Conservation (phyloP, 208 protist species). For the Crithidia mellificae region DNA sequence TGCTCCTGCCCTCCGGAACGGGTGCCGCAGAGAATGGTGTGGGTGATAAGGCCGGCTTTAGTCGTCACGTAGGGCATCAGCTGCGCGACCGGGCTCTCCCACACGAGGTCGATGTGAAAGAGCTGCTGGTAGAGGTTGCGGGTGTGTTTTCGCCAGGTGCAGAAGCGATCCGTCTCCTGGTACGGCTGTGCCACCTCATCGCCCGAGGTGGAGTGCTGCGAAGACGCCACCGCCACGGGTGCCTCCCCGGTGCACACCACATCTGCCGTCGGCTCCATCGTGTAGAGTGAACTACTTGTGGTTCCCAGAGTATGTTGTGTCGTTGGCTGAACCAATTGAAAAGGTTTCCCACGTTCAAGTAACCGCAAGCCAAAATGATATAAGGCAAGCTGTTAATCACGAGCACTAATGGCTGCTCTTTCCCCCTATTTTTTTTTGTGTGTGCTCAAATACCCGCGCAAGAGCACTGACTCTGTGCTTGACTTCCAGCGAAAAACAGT, state of each 20-base stretch:
- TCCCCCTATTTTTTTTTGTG: too few species aligned
- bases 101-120: slow-evolving; percentile 87
- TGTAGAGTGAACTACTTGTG: too few species aligned
- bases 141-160: slow-evolving; percentile 89
- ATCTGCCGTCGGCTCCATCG: slow-evolving; percentile 14
- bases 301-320: too few species aligned
- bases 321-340: too few species aligned
- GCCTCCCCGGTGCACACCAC: slow-evolving; percentile 15
- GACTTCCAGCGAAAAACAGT: too few species aligned
- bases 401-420: too few species aligned
- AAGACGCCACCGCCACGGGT: slow-evolving; percentile 8
- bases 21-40: slow-evolving; percentile 78
- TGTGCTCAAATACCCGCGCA: too few species aligned
- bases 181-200: slow-evolving; percentile 41
- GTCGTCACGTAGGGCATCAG: slow-evolving; percentile 83
- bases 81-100: slow-evolving; percentile 77
- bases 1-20: slow-evolving; percentile 85
- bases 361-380: too few species aligned
- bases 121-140: slow-evolving; percentile 88
- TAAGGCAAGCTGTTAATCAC: too few species aligned
- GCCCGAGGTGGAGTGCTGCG: slow-evolving; percentile 14
- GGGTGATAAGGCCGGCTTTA: slow-evolving; percentile 58
- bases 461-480: too few species aligned
- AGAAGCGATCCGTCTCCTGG: slow-evolving; percentile 72
- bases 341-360: too few species aligned